Evolutionary conservation across 1,139 yeast species (phyloP).

Genomic region (Lodderomyces theae): DNA sequence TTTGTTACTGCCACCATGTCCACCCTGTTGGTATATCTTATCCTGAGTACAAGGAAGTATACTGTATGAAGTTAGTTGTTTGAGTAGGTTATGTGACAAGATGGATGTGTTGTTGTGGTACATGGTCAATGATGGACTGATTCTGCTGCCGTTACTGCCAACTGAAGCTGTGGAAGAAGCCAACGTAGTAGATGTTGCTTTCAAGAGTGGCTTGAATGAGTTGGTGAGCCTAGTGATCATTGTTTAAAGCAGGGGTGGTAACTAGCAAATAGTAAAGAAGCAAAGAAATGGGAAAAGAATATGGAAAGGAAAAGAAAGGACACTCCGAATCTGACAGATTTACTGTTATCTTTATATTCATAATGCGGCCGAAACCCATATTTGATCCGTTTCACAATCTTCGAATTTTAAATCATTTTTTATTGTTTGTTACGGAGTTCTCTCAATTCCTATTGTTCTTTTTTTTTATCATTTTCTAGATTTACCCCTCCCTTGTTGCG

Average conservation of each 20-base stretch:
- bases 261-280: too few relatives aligned
- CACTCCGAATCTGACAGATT: background rate
- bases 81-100: conserved; percentile 27
- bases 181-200: background rate
- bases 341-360: too few relatives aligned
- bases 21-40: conserved; percentile 12
- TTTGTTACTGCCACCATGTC: background rate
- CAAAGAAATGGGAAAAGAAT: background rate
- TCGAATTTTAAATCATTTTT: too few relatives aligned
- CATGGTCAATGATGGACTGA: conserved; percentile 11
- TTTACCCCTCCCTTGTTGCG: background rate
- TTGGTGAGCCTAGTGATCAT: background rate
- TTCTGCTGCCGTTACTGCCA: too few relatives aligned
- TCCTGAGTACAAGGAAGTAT: conserved; percentile 23
- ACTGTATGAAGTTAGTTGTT: conserved; percentile 22
- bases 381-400: too few relatives aligned
- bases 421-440: too few relatives aligned
- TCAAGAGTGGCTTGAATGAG: background rate
- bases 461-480: too few relatives aligned
- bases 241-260: too few relatives aligned
- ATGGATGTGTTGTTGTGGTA: conserved; percentile 31
- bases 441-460: too few relatives aligned
- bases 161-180: background rate
- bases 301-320: background rate
- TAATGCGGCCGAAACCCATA: too few relatives aligned